Base-by-base conservation (phyloP, 306 rosid species). In the Fragaria nilgerrensis region DNA sequence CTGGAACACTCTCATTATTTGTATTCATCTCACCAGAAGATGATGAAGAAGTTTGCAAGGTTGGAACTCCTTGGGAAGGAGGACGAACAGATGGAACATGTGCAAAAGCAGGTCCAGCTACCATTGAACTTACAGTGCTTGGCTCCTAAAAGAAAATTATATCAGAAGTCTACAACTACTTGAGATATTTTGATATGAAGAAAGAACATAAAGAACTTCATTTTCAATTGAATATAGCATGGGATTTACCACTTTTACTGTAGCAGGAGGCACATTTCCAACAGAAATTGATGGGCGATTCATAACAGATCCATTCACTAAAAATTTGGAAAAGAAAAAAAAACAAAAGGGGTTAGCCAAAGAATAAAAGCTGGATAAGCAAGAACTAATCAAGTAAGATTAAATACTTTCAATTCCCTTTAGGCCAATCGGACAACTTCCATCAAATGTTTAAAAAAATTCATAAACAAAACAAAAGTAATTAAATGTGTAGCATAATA, bases 31-130 rank as follows among this genome's bases (percentile, higher is more conserved):
- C 97, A 81, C 82, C 83, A 68, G 97, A 89, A 80, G 91, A 81
- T 74, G 99, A 97, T 80, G 97, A 89, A 65, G 99, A 89, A 16
- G 93, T 83, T 88, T 87, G 97, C 90, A 96, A 81, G 88, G 88
- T 89, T 25, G 97, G 92, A 72, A 92, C 84, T 86, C 89, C 97
- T 84, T 91, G 99, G 75, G 88, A 72, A 77, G 91, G 61, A 72
- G 97, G 88, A 80, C 94, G 96, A 83, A 82, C 93, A 50, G 98
- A 80, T 6, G 89, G 81, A 77, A 88, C 86, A 62, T 91, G 97
- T 68, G 92, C 79, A 88, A 82, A 91, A 71, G 79, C 63, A 75
- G 97, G 87, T 75, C 93, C 98, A 79, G 91, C 23, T 49, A 86
- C 89, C 90, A 89, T 86, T 64, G 98, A 86, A 80, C 91, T 84